These are phyloP conservation scores for Gyromitra esculenta DNA, from an alignment of 2,329 filamentous ascomycete genomes.

Conservation along the genomic window DNA sequence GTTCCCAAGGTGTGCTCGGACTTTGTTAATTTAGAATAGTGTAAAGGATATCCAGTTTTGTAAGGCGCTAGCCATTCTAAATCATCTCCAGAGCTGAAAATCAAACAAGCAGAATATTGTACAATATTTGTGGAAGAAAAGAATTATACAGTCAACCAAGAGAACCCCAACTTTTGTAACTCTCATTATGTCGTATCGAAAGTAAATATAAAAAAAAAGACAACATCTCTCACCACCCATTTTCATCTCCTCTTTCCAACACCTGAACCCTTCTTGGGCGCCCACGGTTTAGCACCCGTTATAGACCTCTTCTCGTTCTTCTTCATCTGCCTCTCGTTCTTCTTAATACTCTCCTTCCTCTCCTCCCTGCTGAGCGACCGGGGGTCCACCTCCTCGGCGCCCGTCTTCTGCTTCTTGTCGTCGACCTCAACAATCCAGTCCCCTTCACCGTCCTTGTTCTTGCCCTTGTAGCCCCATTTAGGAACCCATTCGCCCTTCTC, in stretches of 20 bases:
- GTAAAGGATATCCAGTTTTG: not conserved
- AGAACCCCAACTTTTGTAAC: conserved; percentile 21
- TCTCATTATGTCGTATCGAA: conserved; percentile 19
- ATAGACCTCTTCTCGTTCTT: conserved; percentile 69
- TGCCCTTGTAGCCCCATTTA: conserved; percentile 93
- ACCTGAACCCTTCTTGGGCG: conserved; percentile 51
- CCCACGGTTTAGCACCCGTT: conserved; percentile 57
- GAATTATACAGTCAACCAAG: conserved; percentile 19
- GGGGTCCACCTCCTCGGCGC: conserved; percentile 68
- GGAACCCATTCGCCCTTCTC: conserved; percentile 86
- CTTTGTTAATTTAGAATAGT: not conserved
- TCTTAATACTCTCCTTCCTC: conserved; percentile 73
- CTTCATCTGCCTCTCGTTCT: conserved; percentile 73
- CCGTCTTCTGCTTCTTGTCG: conserved; percentile 73
- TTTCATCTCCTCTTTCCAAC: conserved; percentile 42
- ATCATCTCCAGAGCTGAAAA: not conserved
- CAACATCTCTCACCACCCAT: not conserved
- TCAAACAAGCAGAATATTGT: conserved; percentile 18
- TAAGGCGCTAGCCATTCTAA: not conserved
- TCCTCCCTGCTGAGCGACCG: conserved; percentile 69
- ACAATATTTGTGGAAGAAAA: conserved; percentile 13
- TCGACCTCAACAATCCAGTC: conserved; percentile 95
- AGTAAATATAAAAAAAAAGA: not conserved
- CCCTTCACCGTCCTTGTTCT: conserved; percentile 82
- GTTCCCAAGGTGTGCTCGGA: too few species aligned